Evolutionary conservation across 371 early-diverging fungal genomes (phyloP).

Genomic region (Rhizopus stolonifer): DNA sequence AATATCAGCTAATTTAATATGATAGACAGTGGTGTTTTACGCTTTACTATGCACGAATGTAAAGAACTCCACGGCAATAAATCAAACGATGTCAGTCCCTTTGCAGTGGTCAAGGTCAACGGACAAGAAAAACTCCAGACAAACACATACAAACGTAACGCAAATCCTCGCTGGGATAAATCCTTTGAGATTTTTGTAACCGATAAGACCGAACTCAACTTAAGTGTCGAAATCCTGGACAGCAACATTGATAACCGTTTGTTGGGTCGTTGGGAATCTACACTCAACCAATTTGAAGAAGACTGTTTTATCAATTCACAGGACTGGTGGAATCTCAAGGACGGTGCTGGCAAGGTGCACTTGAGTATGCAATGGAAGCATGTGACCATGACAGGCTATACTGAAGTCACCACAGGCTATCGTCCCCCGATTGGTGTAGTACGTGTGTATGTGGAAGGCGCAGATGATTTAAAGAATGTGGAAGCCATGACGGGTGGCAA

Average conservation of each 20-base stretch:
- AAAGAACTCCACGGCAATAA: conserved; percentile 43
- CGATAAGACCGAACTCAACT: conserved; percentile 40
- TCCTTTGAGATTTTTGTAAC: conserved; percentile 42
- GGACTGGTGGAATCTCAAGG: conserved; percentile 56
- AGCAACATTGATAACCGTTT: conserved; percentile 31
- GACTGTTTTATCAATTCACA: conserved; percentile 36
- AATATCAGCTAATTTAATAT: too few species aligned
- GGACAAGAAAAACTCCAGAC: conserved; percentile 39
- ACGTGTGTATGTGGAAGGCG: conserved; percentile 74
- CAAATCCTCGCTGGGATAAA: conserved; percentile 59
- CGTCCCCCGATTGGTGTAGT: conserved; percentile 80
- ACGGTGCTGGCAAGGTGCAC: conserved; percentile 51
- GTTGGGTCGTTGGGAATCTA: conserved; percentile 34
- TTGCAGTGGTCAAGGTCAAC: conserved; percentile 46
- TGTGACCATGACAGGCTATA: conserved; percentile 50
- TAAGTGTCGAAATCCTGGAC: conserved; percentile 33
- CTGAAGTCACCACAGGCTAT: conserved; percentile 42
- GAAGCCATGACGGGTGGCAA: conserved; percentile 68
- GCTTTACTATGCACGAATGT: conserved; percentile 54
- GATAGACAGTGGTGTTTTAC: conserved; percentile 54
- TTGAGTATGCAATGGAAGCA: conserved; percentile 59
- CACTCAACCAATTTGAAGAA: conserved; percentile 29
- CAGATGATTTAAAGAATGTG: conserved; percentile 72
- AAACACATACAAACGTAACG: conserved; percentile 48
- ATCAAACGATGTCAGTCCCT: conserved; percentile 44